Evolutionary conservation across 192 early-diverging fungal genomes (phyloP).

Genomic region (Backusella parvicylindrica): DNA sequence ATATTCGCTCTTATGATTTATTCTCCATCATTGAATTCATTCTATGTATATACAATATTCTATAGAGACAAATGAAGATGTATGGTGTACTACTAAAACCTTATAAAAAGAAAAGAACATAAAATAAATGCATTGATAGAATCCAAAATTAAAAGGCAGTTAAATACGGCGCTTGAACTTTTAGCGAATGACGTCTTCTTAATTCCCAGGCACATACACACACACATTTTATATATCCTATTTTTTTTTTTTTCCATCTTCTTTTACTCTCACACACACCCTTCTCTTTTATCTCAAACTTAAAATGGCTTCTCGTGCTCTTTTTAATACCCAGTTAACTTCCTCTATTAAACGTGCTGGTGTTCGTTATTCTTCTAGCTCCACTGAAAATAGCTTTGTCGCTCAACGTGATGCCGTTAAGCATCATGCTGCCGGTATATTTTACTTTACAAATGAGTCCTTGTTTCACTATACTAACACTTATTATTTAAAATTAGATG

Average conservation of each 20-base stretch:
- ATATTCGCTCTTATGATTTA: background rate
- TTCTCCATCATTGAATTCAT: background rate
- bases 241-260: background rate
- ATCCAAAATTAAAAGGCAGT: background rate
- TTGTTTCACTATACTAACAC: background rate
- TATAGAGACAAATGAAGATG: background rate
- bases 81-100: too few species aligned
- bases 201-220: background rate
- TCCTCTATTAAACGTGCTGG: conserved; percentile 23
- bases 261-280: background rate
- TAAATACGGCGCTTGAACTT: background rate
- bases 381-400: conserved; percentile 3
- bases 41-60: background rate
- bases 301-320: conserved; percentile 1
- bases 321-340: background rate
- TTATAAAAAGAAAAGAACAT: too few species aligned
- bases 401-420: conserved; percentile 34
- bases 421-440: conserved; percentile 32
- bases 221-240: background rate
- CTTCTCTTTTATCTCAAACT: background rate
- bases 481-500: conserved; percentile 9
- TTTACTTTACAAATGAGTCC: background rate
- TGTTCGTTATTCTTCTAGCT: conserved; percentile 21
- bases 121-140: background rate
- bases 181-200: background rate